Evolutionary conservation across 1,139 yeast species (phyloP).

Genomic region (Yamadazyma epiphylla): DNA sequence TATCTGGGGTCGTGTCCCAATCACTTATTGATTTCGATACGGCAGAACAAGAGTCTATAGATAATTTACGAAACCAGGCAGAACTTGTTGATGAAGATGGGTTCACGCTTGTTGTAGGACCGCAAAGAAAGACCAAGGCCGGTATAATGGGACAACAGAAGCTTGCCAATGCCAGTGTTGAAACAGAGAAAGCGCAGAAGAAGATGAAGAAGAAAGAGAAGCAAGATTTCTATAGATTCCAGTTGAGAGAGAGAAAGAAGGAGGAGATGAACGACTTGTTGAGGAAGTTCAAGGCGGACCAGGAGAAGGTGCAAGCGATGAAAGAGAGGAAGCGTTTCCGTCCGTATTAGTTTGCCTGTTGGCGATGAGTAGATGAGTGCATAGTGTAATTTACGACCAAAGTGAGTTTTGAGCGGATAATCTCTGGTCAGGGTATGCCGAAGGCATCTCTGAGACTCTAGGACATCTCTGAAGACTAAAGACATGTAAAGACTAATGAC

Average conservation of each 20-base stretch:
- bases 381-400: too few species aligned
- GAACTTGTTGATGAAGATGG: conserved; percentile 87
- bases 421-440: too few species aligned
- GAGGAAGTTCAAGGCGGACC: conserved; percentile 83
- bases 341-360: conserved; percentile 81
- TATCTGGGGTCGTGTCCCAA: conserved; percentile 51
- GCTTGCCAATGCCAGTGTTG: conserved; percentile 37
- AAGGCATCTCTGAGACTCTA: too few species aligned
- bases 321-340: conserved; percentile 78
- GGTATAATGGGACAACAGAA: conserved; percentile 59
- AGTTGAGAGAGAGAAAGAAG: conserved; percentile 89
- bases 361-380: too few species aligned
- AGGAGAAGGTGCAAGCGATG: conserved; percentile 74
- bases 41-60: conserved; percentile 64
- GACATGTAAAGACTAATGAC: too few species aligned
- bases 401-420: too few species aligned
- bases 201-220: conserved; percentile 77
- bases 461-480: too few species aligned
- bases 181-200: conserved; percentile 39
- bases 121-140: conserved; percentile 75
- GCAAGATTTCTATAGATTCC: conserved; percentile 93
- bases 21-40: conserved; percentile 66
- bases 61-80: conserved; percentile 52
- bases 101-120: conserved; percentile 83
- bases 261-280: conserved; percentile 86